These are phyloP conservation scores for Eragrostis curvula DNA, from an alignment of 176 grass and related monocot genomes.

Conservation along the genomic window DNA sequence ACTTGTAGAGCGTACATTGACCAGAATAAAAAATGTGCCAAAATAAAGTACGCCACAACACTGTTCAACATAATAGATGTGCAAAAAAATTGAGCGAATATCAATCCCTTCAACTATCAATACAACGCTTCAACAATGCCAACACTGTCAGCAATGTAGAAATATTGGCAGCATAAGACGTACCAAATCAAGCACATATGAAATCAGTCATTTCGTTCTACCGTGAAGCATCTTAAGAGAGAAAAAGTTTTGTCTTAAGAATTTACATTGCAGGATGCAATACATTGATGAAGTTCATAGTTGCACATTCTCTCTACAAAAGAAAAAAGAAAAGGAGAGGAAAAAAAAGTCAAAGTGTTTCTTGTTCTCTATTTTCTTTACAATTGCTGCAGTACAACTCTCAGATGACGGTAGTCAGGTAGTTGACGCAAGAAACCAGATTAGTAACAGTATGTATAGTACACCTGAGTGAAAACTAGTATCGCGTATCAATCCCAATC, in stretches of 20 bases:
- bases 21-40: background rate
- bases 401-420: conserved; percentile 41
- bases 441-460: conserved; percentile 46
- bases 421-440: conserved; percentile 46
- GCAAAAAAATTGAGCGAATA: background rate
- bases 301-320: conserved; percentile 26
- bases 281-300: conserved; percentile 32
- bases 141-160: too few relatives aligned
- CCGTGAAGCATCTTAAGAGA: background rate
- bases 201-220: background rate
- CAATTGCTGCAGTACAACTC: conserved; percentile 45
- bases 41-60: background rate
- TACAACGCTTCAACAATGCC: background rate
- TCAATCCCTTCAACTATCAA: background rate
- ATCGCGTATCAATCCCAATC: conserved; percentile 3
- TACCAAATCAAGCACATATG: background rate
- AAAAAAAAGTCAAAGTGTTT: conserved; percentile 6
- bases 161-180: background rate
- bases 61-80: background rate
- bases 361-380: conserved; percentile 57
- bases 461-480: conserved; percentile 43
- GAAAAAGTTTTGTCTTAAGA: conserved; percentile 23
- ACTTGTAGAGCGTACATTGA: too few relatives aligned
- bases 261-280: conserved; percentile 48
- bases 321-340: background rate